phyloP scores from a whole-genome alignment of 2,329 filamentous ascomycete genomes.

The Fusarium sp. region DNA sequence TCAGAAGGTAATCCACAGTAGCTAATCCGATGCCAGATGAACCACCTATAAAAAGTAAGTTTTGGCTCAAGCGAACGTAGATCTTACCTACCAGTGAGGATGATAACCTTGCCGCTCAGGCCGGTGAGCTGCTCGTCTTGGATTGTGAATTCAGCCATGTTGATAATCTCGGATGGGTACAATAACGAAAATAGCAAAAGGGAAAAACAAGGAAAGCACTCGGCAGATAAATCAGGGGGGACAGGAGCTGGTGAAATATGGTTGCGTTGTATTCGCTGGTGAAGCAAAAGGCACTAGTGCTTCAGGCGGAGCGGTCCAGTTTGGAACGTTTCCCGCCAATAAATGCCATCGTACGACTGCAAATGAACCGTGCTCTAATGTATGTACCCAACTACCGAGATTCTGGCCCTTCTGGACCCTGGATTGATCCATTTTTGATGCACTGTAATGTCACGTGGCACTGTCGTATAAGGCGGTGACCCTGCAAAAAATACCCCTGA shows the following conservation, averaged over 20 bases:
- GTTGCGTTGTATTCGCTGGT: not conserved
- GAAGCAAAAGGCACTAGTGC: not conserved
- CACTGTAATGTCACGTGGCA: not conserved
- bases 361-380: not conserved
- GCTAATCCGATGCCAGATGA: constrained; percentile 71
- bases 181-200: not conserved
- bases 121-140: not conserved
- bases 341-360: not conserved
- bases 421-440: not conserved
- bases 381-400: not conserved
- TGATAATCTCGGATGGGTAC: not conserved
- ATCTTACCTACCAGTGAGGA: constrained; percentile 57
- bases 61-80: not conserved
- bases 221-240: not conserved
- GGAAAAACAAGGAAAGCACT: not conserved
- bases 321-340: not conserved
- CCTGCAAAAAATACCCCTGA: not conserved
- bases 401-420: not conserved
- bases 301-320: not conserved
- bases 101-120: constrained; percentile 57
- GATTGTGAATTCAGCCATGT: not conserved
- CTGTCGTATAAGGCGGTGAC: not conserved
- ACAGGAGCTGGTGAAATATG: not conserved
- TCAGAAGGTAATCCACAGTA: constrained; percentile 63
- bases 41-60: constrained; percentile 53